A percentile compares a stretch with the other conserved stretches of the same genome.
Evolutionary conservation across 805 yeast species (phyloP).

Genomic region (Kluyveromyces lactis): DNA sequence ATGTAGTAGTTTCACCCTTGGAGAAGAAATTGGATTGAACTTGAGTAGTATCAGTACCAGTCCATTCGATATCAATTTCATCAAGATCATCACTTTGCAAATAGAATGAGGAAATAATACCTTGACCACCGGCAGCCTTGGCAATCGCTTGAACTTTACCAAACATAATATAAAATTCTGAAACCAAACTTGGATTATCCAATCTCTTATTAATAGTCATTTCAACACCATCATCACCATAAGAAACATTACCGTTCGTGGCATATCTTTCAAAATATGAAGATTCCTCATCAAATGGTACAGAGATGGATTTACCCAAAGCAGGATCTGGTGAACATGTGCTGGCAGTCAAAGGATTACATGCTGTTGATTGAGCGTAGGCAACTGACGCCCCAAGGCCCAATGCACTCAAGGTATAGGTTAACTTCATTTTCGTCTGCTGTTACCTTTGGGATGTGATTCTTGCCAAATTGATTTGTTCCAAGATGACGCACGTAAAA

Average conservation of each 20-base stretch:
- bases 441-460: too few species aligned
- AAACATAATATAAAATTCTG: conserved; percentile 80
- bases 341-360: conserved; percentile 37
- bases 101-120: conserved; percentile 74
- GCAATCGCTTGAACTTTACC: conserved; percentile 71
- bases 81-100: conserved; percentile 80
- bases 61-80: conserved; percentile 84
- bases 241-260: conserved; percentile 36
- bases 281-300: conserved; percentile 43
- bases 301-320: conserved; percentile 45
- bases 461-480: too few species aligned
- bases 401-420: neutral
- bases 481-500: too few species aligned
- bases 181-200: conserved; percentile 72
- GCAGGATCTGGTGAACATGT: conserved; percentile 49
- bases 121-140: conserved; percentile 69
- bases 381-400: neutral
- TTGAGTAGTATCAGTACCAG: conserved; percentile 69
- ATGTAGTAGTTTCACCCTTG: conserved; percentile 69
- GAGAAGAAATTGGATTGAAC: conserved; percentile 76
- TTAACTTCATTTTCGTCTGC: neutral
- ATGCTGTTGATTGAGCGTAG: conserved; percentile 11
- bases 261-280: conserved; percentile 32
- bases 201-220: conserved; percentile 52
- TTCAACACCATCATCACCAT: conserved; percentile 47